phyloP scores from a whole-genome alignment of 331 rosid genomes.

The Malus hybrid region DNA sequence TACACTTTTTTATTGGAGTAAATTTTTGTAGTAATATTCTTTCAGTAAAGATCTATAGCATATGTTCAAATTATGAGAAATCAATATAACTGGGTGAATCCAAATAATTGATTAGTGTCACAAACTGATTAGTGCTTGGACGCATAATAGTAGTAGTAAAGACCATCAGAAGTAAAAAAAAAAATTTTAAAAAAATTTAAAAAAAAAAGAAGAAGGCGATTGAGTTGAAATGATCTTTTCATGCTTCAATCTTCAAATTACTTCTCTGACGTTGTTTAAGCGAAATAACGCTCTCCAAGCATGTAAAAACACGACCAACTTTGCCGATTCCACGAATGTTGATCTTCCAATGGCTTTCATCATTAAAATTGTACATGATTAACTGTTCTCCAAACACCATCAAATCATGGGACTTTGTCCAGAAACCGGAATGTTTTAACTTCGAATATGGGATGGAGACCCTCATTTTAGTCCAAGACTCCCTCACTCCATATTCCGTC shows the following conservation, averaged over 20 bases:
- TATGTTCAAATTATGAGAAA: too few relatives aligned
- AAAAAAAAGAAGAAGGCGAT: too few relatives aligned
- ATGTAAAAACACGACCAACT: neutral
- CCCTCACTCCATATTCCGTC: neutral
- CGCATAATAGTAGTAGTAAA: too few relatives aligned
- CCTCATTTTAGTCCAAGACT: neutral
- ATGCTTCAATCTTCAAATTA: neutral
- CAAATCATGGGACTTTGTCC: neutral
- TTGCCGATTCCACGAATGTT: neutral
- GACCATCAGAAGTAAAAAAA: too few relatives aligned
- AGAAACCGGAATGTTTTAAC: neutral
- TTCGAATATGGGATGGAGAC: neutral
- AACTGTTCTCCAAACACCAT: neutral
- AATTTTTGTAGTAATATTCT: too few relatives aligned
- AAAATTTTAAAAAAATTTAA: too few relatives aligned
- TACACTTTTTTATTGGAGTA: too few relatives aligned
- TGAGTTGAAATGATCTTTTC: too few relatives aligned
- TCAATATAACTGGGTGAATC: too few relatives aligned
- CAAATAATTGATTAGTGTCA: too few relatives aligned
- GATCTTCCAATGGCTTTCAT: neutral
- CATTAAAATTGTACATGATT: neutral
- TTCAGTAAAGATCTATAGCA: too few relatives aligned
- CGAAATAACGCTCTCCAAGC: neutral
- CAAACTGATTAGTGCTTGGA: too few relatives aligned
- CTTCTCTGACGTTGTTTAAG: neutral